Evolutionary conservation across 192 early-diverging fungal species (phyloP).

Genomic region (Entomortierella parvispora): DNA sequence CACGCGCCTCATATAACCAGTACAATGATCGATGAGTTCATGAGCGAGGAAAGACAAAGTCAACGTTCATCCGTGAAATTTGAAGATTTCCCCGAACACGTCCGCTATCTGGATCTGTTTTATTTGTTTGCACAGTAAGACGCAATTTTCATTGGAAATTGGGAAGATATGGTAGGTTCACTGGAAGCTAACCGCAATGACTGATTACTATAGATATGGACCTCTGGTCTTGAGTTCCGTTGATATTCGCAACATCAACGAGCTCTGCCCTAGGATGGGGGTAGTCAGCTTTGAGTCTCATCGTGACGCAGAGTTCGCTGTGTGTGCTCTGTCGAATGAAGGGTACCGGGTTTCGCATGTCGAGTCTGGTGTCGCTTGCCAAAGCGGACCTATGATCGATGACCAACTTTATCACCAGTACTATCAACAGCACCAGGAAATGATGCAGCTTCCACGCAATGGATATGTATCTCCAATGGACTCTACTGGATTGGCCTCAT

Average conservation of each 20-base stretch:
- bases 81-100: conserved; percentile 22
- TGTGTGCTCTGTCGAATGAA: not conserved
- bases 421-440: conserved; percentile 25
- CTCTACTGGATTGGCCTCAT: not conserved
- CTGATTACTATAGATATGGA: too few relatives aligned
- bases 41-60: conserved; percentile 26
- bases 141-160: not conserved
- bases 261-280: conserved; percentile 28
- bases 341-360: conserved; percentile 25
- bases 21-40: conserved; percentile 29
- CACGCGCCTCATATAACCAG: conserved; percentile 18
- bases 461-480: not conserved
- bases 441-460: not conserved
- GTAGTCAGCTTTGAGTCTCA: conserved; percentile 31
- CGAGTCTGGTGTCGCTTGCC: conserved; percentile 10
- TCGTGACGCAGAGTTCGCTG: conserved; percentile 20
- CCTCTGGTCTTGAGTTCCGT: conserved; percentile 29
- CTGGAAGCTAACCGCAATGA: too few relatives aligned
- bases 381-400: conserved; percentile 21
- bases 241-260: conserved; percentile 45
- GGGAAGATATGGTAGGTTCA: too few relatives aligned
- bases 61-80: conserved; percentile 23
- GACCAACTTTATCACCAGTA: conserved; percentile 37
- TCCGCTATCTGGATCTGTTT: conserved; percentile 35
- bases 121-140: conserved; percentile 38